Percentiles rank a stretch among this genome's conserved stretches.
Conservation (phyloP, 2,329 filamentous ascomycete species). For the Scedosporium apiospermum region DNA sequence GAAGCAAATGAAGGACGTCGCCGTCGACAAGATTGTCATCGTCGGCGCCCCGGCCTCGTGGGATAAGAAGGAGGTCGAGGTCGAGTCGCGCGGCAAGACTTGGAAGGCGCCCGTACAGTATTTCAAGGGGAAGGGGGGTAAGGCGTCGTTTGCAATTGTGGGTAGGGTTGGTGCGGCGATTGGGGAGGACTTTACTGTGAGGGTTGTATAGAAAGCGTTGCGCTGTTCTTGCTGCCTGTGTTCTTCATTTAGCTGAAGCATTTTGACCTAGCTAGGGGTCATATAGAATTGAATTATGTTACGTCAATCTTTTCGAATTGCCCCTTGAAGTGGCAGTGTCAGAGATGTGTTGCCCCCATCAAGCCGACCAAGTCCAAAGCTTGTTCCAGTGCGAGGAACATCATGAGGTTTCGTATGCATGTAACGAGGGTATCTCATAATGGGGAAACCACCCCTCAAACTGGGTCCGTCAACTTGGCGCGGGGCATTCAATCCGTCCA, state of each 20-base stretch:
- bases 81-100: conserved; percentile 42
- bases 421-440: conserved; percentile 1
- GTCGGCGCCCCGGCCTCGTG: conserved; percentile 69
- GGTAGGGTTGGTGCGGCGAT: conserved; percentile 42
- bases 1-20: conserved; percentile 67
- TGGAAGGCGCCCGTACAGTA: conserved; percentile 54
- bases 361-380: background rate
- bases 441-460: background rate
- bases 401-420: background rate
- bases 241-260: too few species aligned
- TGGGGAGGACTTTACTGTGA: conserved; percentile 43
- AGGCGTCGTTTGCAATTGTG: conserved; percentile 42
- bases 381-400: background rate
- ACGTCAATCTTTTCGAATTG: too few species aligned
- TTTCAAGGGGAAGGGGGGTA: conserved; percentile 33
- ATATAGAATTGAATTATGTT: too few species aligned
- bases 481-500: background rate
- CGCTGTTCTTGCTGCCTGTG: too few species aligned
- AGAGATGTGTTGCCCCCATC: too few species aligned
- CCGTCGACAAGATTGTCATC: conserved; percentile 75
- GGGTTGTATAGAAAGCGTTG: conserved; percentile 13
- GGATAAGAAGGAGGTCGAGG: conserved; percentile 53
- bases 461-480: background rate
- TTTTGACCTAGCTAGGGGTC: too few species aligned
- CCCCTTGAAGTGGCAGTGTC: too few species aligned